Base-by-base conservation (phyloP, 306 rosid genomes). In the Alnus rubra region DNA sequence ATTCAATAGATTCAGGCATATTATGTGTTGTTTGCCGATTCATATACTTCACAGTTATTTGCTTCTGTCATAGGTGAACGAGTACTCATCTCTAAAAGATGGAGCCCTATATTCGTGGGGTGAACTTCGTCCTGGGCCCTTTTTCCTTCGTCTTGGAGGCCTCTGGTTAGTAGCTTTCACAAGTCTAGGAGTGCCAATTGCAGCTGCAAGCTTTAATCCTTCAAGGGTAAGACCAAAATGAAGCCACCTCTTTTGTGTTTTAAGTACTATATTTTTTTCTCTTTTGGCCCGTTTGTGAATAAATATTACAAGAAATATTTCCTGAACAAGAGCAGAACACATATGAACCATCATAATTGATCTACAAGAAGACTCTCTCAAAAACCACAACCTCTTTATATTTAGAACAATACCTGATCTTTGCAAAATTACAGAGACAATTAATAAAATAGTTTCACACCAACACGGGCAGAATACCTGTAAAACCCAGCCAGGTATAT, bases 171-270 rank as follows among this genome's bases (percentile, higher is more conserved):
- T 45, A 35, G 90, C 89, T 67, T 91, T 95, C 88, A 95, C 85
- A 51, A 85, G 80, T 78, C 86, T 95, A 60, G 98, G 98, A 69
- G 89, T 80, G 44, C 98, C 98, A 68, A 83, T 92, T 77, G 90
- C 98, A 53, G 96, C 97, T 73, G 97, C 98, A 75, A 95, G 98
- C 90, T 95, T 95, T 77, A 95, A 90, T 84, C 98, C 98, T 82
- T 82, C 98, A 30, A 85, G 92, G 79, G 98, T 92, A 91, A 90
- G 93, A 65, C 67, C 33, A 69, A 81, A 53, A 44, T 33, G 47
- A 39, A 49, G 50, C 60, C 28, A 12, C 28, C 65, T 53, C 51
- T 65, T 82, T 18, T 52, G 11, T 19, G 23, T 45, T 65, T 65
- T 1, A 7, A 55, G 28, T 19, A 55, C 23, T 2, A 2, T n/a